Conservation (phyloP, 768 basidiomycete genomes). For the Rhizopogon vinicolor region DNA sequence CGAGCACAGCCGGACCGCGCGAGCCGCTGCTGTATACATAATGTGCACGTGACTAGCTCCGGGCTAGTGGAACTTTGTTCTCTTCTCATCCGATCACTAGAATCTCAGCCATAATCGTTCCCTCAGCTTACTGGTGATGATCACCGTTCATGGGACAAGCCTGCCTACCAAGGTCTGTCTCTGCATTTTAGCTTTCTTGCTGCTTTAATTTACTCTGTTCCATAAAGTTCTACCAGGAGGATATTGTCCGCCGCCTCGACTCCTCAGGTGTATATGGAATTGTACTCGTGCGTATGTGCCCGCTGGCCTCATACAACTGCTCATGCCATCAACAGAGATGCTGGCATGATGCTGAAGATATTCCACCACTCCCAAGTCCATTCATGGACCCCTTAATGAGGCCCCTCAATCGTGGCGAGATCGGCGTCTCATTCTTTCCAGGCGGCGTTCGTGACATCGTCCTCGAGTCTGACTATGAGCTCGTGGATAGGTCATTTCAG, state of each 20-base stretch:
- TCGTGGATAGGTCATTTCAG: constrained; percentile 75
- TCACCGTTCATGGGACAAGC: constrained; percentile 14
- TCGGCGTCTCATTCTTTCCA: constrained; percentile 70
- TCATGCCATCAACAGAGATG: constrained; percentile 53
- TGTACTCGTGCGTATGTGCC: constrained; percentile 50
- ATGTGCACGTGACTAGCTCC: constrained; percentile 17
- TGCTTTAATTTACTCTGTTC: not conserved
- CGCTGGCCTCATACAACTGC: constrained; percentile 5
- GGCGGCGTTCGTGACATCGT: constrained; percentile 61
- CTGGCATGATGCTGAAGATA: constrained; percentile 85
- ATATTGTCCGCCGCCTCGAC: constrained; percentile 50
- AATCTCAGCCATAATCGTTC: not conserved
- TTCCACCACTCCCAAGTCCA: constrained; percentile 36
- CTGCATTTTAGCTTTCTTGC: not conserved
- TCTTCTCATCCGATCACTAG: not conserved
- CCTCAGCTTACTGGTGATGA: constrained; percentile 17
- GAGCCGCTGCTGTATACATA: not conserved
- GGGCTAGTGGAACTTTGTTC: not conserved
- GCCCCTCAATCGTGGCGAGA: constrained; percentile 72
- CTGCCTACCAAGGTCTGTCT: constrained; percentile 29
- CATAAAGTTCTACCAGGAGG: constrained; percentile 60
- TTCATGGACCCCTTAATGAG: constrained; percentile 69
- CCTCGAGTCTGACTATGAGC: constrained; percentile 58
- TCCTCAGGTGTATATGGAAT: constrained; percentile 47
- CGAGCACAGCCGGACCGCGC: too few relatives aligned